A percentile compares a stretch with the other conserved stretches of the same genome.
These are phyloP conservation scores for Cytospora chrysosperma DNA, from an alignment of 2,329 filamentous ascomycete species.

Conservation along the genomic window DNA sequence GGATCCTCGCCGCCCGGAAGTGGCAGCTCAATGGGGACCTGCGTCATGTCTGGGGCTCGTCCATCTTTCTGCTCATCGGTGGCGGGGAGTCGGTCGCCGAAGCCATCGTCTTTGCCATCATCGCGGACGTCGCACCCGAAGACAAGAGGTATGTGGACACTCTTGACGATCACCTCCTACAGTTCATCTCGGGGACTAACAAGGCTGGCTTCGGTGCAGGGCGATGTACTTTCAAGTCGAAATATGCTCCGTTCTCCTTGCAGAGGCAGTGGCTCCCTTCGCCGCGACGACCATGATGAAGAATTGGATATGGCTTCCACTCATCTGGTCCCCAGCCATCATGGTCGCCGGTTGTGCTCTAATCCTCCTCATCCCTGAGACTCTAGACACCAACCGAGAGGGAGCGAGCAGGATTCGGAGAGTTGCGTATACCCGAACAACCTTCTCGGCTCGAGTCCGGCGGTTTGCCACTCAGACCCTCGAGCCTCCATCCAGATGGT, in stretches of 20 bases:
- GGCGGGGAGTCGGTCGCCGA: constrained; percentile 14
- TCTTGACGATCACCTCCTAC: too few species aligned
- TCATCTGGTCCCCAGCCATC: constrained; percentile 17
- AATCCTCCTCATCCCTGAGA: constrained; percentile 15
- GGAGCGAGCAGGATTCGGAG: neutral
- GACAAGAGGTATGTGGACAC: constrained; percentile 3
- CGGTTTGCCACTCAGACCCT: neutral
- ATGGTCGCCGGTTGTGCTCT: constrained; percentile 4
- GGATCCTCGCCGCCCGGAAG: constrained; percentile 4
- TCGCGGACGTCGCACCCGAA: constrained; percentile 6
- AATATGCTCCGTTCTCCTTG: constrained; percentile 17
- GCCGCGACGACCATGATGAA: constrained; percentile 19
- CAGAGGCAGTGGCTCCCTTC: constrained; percentile 14
- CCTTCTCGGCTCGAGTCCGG: neutral
- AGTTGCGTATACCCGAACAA: neutral
- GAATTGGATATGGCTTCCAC: constrained; percentile 12
- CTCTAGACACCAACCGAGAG: neutral
- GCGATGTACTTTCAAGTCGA: constrained; percentile 8
- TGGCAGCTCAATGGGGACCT: neutral
- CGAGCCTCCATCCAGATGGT: neutral
- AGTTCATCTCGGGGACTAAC: too few species aligned
- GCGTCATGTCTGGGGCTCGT: constrained; percentile 6
- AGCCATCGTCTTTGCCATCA: constrained; percentile 17
- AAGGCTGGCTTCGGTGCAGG: neutral
- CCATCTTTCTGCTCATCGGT: neutral